These are phyloP conservation scores for Penicillium simplicissimum DNA, from an alignment of 495 filamentous ascomycete species.

Conservation along the genomic window DNA sequence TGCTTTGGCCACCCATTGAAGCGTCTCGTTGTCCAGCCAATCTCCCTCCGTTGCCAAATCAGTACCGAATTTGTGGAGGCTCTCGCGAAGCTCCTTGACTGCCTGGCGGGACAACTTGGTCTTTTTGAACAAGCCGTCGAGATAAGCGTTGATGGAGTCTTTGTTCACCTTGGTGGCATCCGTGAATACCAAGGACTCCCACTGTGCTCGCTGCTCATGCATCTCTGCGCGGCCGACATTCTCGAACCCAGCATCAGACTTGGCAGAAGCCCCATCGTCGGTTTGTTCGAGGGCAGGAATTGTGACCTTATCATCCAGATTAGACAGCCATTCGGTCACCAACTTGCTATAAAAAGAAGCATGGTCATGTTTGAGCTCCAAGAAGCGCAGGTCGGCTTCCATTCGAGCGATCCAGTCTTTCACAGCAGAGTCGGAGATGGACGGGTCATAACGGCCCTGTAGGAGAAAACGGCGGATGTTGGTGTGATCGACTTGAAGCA, in stretches of 20 bases:
- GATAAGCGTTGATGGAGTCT: conserved; percentile 48
- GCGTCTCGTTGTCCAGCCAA: conserved; percentile 36
- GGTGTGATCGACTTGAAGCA: conserved; percentile 29
- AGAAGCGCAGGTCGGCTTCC: conserved; percentile 47
- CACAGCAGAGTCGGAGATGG: conserved; percentile 49
- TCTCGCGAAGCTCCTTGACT: conserved; percentile 44
- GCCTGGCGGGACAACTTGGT: conserved; percentile 42
- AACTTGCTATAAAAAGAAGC: conserved; percentile 61
- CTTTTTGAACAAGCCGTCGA: conserved; percentile 52
- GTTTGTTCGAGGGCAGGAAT: conserved; percentile 1
- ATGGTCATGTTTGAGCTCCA: conserved; percentile 60
- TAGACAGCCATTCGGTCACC: conserved; percentile 62
- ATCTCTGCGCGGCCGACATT: conserved; percentile 47
- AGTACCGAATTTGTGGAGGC: conserved; percentile 47
- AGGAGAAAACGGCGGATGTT: conserved; percentile 55
- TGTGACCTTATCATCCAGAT: conserved; percentile 27
- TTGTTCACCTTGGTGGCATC: conserved; percentile 44
- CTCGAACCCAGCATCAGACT: conserved; percentile 30
- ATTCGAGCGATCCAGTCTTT: conserved; percentile 50
- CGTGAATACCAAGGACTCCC: conserved; percentile 62
- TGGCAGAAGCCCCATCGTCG: conserved; percentile 11
- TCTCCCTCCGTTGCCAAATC: conserved; percentile 34
- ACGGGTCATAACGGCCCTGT: conserved; percentile 58
- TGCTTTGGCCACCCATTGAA: conserved; percentile 55
- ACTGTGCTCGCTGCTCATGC: conserved; percentile 51